phyloP scores from a whole-genome alignment of 2,329 filamentous ascomycete genomes.

The Fonsecaea multimorphosa region DNA sequence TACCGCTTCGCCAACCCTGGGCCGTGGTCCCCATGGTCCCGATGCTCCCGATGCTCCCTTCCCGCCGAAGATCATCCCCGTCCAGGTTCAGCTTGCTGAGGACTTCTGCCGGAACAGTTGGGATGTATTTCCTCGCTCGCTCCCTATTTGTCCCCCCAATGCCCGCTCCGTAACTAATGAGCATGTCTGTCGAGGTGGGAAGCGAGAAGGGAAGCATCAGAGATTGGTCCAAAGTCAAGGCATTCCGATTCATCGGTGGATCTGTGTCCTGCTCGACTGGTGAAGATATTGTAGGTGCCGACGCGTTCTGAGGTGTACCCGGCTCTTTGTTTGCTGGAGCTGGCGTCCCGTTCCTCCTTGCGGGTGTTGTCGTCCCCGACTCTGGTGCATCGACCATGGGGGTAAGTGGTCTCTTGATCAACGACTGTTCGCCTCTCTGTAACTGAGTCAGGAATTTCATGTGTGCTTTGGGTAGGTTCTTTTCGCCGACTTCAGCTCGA shows the following conservation, averaged over 20 bases:
- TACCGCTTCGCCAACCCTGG: slow-evolving; percentile 30
- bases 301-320: slow-evolving; percentile 22
- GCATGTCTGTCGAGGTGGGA: slow-evolving; percentile 95
- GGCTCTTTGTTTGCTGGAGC: slow-evolving; percentile 28
- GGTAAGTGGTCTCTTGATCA: slow-evolving; percentile 55
- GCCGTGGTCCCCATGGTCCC: slow-evolving; percentile 32
- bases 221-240: slow-evolving; percentile 81
- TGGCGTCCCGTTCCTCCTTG: slow-evolving; percentile 25
- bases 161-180: slow-evolving; percentile 91
- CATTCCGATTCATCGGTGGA: slow-evolving; percentile 38
- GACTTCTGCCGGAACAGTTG: slow-evolving; percentile 92
- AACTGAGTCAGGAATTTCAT: slow-evolving; percentile 83
- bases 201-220: slow-evolving; percentile 94
- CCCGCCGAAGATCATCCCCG: slow-evolving; percentile 27
- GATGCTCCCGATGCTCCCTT: slow-evolving; percentile 30
- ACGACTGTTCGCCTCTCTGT: slow-evolving; percentile 70
- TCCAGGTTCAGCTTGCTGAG: slow-evolving; percentile 70
- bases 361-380: slow-evolving; percentile 30
- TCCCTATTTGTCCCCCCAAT: slow-evolving; percentile 93
- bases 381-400: slow-evolving; percentile 51
- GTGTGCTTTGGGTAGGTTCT: slow-evolving; percentile 83
- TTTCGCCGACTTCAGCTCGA: slow-evolving; percentile 92
- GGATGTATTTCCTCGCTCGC: slow-evolving; percentile 91
- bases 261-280: slow-evolving; percentile 35
- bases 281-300: slow-evolving; percentile 29